Evolutionary conservation across 139 green algal genomes (phyloP).

Genomic region (Raphidocelis subcapitata): DNA sequence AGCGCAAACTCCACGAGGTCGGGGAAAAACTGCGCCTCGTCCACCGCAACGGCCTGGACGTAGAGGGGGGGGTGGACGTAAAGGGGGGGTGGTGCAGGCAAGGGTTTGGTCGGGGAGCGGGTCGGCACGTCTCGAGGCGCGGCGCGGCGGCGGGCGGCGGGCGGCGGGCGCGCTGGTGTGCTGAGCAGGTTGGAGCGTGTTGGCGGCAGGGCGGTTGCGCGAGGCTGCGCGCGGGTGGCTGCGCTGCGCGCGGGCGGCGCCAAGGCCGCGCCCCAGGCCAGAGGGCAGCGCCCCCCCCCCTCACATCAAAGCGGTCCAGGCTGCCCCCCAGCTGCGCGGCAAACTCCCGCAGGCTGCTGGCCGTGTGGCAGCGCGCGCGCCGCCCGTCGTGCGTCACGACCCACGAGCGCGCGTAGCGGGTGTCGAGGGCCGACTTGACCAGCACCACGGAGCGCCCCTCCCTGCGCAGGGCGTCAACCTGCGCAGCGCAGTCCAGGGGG

Average conservation of each 20-base stretch:
- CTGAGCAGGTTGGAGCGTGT: background rate
- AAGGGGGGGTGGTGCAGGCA: too few relatives aligned
- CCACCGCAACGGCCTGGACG: conserved; percentile 73
- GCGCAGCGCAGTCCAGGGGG: background rate
- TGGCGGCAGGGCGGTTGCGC: too few relatives aligned
- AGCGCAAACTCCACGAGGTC: conserved; percentile 69
- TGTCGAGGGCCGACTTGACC: conserved; percentile 26
- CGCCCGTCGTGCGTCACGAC: conserved; percentile 21
- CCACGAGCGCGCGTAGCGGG: conserved; percentile 26
- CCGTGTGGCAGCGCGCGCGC: conserved; percentile 19
- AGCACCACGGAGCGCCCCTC: background rate
- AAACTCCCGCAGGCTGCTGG: conserved; percentile 10
- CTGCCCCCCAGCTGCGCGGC: conserved; percentile 2
- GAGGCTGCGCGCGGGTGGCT: too few relatives aligned
- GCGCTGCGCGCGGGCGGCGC: too few relatives aligned
- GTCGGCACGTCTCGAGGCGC: too few relatives aligned
- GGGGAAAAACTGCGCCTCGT: conserved; percentile 82
- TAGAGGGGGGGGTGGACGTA: too few relatives aligned
- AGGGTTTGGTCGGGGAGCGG: too few relatives aligned
- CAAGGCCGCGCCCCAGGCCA: background rate
- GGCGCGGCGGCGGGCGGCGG: too few relatives aligned
- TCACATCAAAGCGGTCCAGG: conserved; percentile 8
- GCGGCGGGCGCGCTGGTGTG: too few relatives aligned
- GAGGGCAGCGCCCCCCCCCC: background rate
- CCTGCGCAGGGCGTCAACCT: conserved; percentile 6